phyloP scores from a whole-genome alignment of 1,284 basidiomycete species.

The Stereum hirsutum region DNA sequence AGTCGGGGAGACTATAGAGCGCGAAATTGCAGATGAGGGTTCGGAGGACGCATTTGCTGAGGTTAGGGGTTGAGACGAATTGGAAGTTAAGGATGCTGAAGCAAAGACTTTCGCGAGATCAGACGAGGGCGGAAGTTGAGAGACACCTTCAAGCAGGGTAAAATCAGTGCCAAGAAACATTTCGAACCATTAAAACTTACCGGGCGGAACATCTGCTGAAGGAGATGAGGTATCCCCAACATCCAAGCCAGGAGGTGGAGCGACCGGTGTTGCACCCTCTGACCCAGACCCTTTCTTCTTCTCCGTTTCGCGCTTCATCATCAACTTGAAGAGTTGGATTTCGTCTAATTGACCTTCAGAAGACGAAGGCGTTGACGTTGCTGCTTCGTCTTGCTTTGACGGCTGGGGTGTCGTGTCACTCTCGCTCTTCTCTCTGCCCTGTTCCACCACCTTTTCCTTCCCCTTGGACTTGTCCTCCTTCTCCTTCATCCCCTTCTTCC shows the following conservation, averaged over 20 bases:
- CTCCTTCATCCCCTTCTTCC: conserved; percentile 84
- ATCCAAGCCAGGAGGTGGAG: conserved; percentile 6
- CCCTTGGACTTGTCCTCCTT: conserved; percentile 54
- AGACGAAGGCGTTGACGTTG: conserved; percentile 15
- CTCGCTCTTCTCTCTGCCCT: not conserved
- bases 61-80: too few species aligned
- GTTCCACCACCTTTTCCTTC: conserved; percentile 8
- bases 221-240: too few species aligned
- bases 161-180: too few species aligned
- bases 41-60: not conserved
- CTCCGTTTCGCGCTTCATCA: conserved; percentile 79
- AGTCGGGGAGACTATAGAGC: not conserved
- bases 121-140: too few species aligned
- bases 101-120: too few species aligned
- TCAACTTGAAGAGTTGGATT: conserved; percentile 77
- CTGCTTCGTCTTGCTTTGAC: conserved; percentile 2
- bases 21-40: not conserved
- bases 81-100: not conserved
- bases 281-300: conserved; percentile 40
- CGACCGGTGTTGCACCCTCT: conserved; percentile 4
- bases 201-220: too few species aligned
- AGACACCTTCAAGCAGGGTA: too few species aligned
- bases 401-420: not conserved
- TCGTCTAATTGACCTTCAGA: conserved; percentile 51
- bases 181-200: too few species aligned